Base-by-base conservation (phyloP, 345 rosid genomes). In the Hypericum androsaemum region DNA sequence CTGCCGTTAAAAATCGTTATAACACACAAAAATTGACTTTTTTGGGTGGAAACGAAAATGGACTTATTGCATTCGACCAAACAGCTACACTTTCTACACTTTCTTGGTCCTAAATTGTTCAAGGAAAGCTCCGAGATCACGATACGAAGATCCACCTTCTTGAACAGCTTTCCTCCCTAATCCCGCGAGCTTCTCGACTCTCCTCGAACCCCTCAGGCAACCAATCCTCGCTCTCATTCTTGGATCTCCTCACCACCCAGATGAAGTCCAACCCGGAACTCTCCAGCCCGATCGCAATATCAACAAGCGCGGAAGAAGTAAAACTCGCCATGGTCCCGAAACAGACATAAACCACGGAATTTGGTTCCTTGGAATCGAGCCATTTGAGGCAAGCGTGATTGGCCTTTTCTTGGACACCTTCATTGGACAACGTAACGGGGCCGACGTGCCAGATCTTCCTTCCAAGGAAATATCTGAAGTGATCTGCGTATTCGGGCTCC, bases 281-380 rank as follows among this genome's bases (percentile, higher is more conserved):
- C 70, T 72, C 73, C 0, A 82, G 67, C 7, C 72, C 84, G 0
- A 17, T 37, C 0, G 70, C 79, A 2, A 79, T 70, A 64, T 82
- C 79, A 35, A 61, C 16, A 0, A 77, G 57, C 36, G 77, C 80
- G 8, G 54, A 47, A 13, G 53, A 28, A 5, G 65, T 52, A 55
- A 77, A 69, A 9, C n/a, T 53, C 1, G 51, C 16, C 58, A 56
- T 43, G 16, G 77, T 79, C 0, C 80, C 84, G 41, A 82, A 79
- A 17, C 72, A 74, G 39, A 77, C 2, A 59, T 76, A 73, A 0
- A 72, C 46, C 17, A 79, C 70, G 12, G 80, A 70, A 12, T 57
- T 62, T 38, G 64, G 62, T 53, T 58, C 48, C 61, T 67, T 74
- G 4, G 58, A 12, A 0, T 67, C 71, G 0, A 75, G 70, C 83